Base-by-base conservation (phyloP, 441 rosid genomes). In the Iberis amara region DNA sequence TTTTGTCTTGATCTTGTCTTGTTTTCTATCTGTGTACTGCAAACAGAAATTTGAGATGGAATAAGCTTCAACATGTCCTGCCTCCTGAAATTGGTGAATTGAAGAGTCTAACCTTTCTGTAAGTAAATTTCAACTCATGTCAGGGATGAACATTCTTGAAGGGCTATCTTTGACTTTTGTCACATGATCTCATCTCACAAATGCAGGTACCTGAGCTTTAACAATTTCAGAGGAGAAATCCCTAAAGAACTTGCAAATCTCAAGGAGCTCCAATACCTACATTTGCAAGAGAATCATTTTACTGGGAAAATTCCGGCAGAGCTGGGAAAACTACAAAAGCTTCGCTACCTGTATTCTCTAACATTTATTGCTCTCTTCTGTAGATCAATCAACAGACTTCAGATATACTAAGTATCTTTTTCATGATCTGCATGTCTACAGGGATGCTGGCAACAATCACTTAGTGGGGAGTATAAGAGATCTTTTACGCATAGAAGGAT, bases 391-490 rank as follows among this genome's bases (percentile, higher is more conserved):
- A 14, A 55, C 31, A 44, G 6, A 12, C 7, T 21, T 42, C 2
- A 41, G 0, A 8, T 52, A 39, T 48, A 46, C 33, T 41, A 52
- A 21, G 32, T 5, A 35, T 43, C 52, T 44, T 36, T 43, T 8
- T 44, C 41, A 58, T 51, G 43, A 12, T 44, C 59, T 44, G n/a
- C 21, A 18, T 49, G 5, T 68, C 42, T 53, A 9, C 61, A 89
- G 94, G 78, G 97, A 84, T 80, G 84, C 68, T 55, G 97, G 97
- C 14, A 78, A 73, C 73, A 89, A 86, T 72, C 87, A 84, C 65
- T 73, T 89, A 73, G 89, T 89, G 44, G 97, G 97, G 50, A 89
- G 81, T 11, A 69, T 89, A 33, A 79, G 78, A 70, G 91, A 89
- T 73, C 75, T 89, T 52, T 66, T 83, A 45, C 73, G 82, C 47